Percentiles rank a stretch among this genome's conserved stretches.
Conservation (phyloP, 345 rosid species). For the Physaria fendleri region DNA sequence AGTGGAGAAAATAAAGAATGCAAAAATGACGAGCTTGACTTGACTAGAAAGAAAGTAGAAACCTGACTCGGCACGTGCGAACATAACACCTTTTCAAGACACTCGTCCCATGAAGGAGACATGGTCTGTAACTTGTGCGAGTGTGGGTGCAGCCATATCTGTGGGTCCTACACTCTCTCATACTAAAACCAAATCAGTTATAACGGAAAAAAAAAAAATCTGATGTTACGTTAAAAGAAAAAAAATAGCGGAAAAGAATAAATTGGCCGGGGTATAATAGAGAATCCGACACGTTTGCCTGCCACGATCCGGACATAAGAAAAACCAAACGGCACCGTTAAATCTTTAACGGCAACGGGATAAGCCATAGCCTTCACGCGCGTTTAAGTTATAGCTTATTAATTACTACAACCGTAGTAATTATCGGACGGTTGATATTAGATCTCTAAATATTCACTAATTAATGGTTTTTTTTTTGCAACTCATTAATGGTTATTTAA, state of each 20-base stretch:
- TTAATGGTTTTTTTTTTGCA: too few species aligned
- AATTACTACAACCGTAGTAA: neutral
- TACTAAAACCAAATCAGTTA: neutral
- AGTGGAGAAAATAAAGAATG: neutral
- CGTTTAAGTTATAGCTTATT: neutral
- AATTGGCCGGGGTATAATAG: slow-evolving; percentile 22
- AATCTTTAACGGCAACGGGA: slow-evolving; percentile 20
- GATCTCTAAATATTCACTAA: too few species aligned
- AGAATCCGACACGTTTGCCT: slow-evolving; percentile 37
- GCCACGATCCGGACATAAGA: slow-evolving; percentile 32
- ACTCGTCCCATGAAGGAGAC: slow-evolving; percentile 26
- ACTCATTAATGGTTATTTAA: too few species aligned
- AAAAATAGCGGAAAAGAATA: neutral
- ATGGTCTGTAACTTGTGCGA: slow-evolving; percentile 26
- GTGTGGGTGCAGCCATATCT: slow-evolving; percentile 24
- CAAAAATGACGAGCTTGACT: neutral
- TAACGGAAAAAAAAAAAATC: neutral
- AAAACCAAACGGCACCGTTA: slow-evolving; percentile 25
- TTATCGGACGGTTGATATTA: slow-evolving; percentile 24
- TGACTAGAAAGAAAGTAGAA: too few species aligned
- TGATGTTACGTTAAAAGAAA: neutral
- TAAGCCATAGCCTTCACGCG: slow-evolving; percentile 1
- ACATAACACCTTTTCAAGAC: slow-evolving; percentile 14
- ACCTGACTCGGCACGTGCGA: slow-evolving; percentile 20
- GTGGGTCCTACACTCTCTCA: slow-evolving; percentile 13